phyloP scores from a whole-genome alignment of 1,284 basidiomycete genomes.

The Trichosporon asahii region DNA sequence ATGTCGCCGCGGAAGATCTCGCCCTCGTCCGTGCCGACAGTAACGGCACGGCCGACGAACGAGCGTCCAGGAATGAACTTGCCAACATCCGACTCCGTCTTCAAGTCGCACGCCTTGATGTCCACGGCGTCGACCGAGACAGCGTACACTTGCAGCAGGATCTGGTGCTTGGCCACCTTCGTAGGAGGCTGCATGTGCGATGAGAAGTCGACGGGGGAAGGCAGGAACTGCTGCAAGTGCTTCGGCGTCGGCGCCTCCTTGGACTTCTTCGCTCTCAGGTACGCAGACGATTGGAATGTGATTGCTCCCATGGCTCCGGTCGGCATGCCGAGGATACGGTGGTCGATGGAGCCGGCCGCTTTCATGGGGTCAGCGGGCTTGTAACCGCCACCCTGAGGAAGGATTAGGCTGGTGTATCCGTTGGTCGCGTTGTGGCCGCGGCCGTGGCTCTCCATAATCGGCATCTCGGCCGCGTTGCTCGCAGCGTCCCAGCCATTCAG shows the following conservation, averaged over 20 bases:
- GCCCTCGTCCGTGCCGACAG: constrained; percentile 73
- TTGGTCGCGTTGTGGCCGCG: constrained; percentile 29
- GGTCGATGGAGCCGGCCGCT: constrained; percentile 58
- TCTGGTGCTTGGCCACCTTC: constrained; percentile 63
- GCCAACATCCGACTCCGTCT: constrained; percentile 45
- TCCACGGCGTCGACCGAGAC: constrained; percentile 74
- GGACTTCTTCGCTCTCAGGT: constrained; percentile 15
- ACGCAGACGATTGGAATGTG: constrained; percentile 51
- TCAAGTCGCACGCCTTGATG: constrained; percentile 60
- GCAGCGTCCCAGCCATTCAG: background rate
- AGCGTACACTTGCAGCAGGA: constrained; percentile 80
- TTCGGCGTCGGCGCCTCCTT: constrained; percentile 48
- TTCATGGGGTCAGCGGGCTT: constrained; percentile 45
- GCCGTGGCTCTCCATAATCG: constrained; percentile 39
- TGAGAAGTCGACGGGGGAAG: constrained; percentile 58
- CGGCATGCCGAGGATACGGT: constrained; percentile 68
- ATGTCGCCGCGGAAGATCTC: constrained; percentile 73
- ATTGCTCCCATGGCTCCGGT: constrained; percentile 81
- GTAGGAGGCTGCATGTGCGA: constrained; percentile 69
- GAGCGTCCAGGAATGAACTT: constrained; percentile 68
- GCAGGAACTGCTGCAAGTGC: constrained; percentile 52
- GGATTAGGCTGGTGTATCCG: constrained; percentile 56
- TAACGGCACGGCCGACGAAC: constrained; percentile 73
- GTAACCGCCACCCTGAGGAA: constrained; percentile 60
- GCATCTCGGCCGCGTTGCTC: constrained; percentile 1